Conservation (phyloP, 768 basidiomycete genomes). For the Psilocybe azurescens region DNA sequence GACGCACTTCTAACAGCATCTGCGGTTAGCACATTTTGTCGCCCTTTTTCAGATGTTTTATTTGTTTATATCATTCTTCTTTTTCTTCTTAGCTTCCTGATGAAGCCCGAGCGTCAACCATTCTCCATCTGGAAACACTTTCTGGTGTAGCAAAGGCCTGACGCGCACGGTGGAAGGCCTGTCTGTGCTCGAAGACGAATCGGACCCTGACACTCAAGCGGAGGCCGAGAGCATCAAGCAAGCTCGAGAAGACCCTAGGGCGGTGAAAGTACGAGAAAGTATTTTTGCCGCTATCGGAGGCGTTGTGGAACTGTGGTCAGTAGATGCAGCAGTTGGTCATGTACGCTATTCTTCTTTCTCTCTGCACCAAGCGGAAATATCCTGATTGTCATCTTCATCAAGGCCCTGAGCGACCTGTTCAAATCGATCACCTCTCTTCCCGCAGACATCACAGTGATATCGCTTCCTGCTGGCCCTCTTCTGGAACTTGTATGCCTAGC, state of each 20-base stretch:
- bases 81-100: slow-evolving; percentile 70
- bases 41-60: neutral
- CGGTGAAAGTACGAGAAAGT: slow-evolving; percentile 66
- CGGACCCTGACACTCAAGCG: slow-evolving; percentile 53
- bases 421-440: slow-evolving; percentile 87
- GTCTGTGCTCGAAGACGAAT: slow-evolving; percentile 58
- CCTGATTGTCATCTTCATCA: neutral
- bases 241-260: slow-evolving; percentile 68
- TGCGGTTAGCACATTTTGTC: slow-evolving; percentile 43
- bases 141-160: slow-evolving; percentile 86
- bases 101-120: slow-evolving; percentile 67
- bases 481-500: slow-evolving; percentile 81
- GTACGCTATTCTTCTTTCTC: slow-evolving; percentile 50
- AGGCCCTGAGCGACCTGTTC: slow-evolving; percentile 85
- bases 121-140: slow-evolving; percentile 80
- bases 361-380: neutral
- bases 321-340: slow-evolving; percentile 76
- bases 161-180: slow-evolving; percentile 77
- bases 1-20: slow-evolving; percentile 61
- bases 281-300: slow-evolving; percentile 65
- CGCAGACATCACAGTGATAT: slow-evolving; percentile 76
- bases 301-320: slow-evolving; percentile 77
- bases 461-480: slow-evolving; percentile 81
- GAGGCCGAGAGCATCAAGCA: slow-evolving; percentile 60
- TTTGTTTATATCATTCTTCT: slow-evolving; percentile 37